Evolutionary conservation across 257 asterid genomes (phyloP).

Genomic region (Cruciata laevipes): DNA sequence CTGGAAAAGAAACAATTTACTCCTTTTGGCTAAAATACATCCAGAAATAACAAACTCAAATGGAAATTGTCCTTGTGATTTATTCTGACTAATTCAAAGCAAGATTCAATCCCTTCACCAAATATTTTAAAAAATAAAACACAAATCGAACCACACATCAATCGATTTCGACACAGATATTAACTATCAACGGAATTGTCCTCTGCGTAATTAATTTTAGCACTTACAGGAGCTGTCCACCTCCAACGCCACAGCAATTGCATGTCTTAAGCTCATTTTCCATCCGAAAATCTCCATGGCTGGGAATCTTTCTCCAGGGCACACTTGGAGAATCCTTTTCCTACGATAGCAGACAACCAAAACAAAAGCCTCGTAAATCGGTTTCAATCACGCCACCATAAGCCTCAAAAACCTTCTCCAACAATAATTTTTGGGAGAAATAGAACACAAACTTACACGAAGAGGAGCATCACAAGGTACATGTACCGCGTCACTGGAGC

Average conservation of each 20-base stretch:
- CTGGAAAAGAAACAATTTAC: background rate
- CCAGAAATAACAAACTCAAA: background rate
- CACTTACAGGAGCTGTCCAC: conserved; percentile 31
- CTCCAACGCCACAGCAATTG: conserved; percentile 5
- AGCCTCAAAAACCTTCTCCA: background rate
- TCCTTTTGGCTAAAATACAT: background rate
- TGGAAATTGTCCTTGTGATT: no score
- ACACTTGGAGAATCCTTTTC: background rate
- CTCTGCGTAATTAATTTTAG: background rate
- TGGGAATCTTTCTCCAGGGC: background rate
- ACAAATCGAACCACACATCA: no score
- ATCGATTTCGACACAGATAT: background rate
- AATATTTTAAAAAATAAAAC: background rate
- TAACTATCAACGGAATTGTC: no score
- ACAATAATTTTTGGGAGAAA: background rate
- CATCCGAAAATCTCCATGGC: conserved; percentile 7
- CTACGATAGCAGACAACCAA: conserved; percentile 2
- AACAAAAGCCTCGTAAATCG: background rate
- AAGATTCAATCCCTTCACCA: background rate
- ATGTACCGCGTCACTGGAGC: background rate
- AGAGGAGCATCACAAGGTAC: background rate
- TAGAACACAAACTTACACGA: conserved; percentile 2
- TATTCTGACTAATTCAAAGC: no score
- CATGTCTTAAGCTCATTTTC: conserved; percentile 17
- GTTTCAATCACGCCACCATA: background rate